Conservation (phyloP, 2,329 filamentous ascomycete genomes). For the Exophiala phaeomuriformis region DNA sequence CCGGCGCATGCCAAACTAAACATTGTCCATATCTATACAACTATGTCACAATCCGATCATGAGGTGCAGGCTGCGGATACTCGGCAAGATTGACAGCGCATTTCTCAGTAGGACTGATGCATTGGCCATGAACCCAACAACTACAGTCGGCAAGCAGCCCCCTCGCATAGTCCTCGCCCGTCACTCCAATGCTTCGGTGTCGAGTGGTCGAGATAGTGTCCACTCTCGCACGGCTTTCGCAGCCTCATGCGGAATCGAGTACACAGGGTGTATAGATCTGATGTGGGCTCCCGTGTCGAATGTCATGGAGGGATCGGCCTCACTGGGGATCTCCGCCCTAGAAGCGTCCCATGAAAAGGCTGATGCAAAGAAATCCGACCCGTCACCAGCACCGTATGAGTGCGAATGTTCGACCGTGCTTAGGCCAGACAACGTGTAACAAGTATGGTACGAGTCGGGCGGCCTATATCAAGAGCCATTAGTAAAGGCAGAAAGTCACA, state of each 20-base stretch:
- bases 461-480: constrained; percentile 41
- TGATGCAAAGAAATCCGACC: constrained; percentile 30
- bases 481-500: constrained; percentile 18
- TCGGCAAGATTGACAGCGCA: too few relatives aligned
- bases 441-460: constrained; percentile 86
- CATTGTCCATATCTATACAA: not conserved
- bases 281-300: constrained; percentile 42
- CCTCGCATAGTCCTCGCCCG: not conserved
- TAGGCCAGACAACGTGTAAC: constrained; percentile 81
- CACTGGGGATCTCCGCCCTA: constrained; percentile 40
- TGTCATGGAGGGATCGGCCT: constrained; percentile 26
- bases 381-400: constrained; percentile 33
- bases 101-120: too few relatives aligned
- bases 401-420: constrained; percentile 69
- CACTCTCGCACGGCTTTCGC: constrained; percentile 60
- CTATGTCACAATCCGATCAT: too few relatives aligned
- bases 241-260: constrained; percentile 66
- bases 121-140: too few relatives aligned
- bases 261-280: constrained; percentile 69
- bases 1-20: not conserved
- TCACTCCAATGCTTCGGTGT: constrained; percentile 35
- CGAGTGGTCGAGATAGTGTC: constrained; percentile 54
- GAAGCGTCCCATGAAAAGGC: constrained; percentile 37
- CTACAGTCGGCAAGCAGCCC: not conserved
- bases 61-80: too few relatives aligned